Evolutionary conservation across 257 asterid genomes (phyloP).

Genomic region (Solanum corneliomulleri): DNA sequence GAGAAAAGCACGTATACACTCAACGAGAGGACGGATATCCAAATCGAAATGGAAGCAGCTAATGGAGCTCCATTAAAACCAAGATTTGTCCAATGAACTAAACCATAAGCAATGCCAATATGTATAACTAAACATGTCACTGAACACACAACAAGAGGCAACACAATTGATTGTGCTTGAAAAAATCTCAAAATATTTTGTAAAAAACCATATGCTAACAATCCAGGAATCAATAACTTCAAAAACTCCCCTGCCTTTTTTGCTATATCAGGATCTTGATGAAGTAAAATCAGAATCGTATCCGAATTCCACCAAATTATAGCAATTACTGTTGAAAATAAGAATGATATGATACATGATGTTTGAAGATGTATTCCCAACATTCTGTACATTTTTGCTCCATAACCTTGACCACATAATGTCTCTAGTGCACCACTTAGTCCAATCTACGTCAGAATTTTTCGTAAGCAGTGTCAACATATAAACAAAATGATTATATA

Average conservation of each 20-base stretch:
- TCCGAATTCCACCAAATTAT: conserved; percentile 61
- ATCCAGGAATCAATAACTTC: conserved; percentile 53
- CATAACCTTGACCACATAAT: not conserved
- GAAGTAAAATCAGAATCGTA: conserved; percentile 23
- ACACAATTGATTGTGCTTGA: conserved; percentile 50
- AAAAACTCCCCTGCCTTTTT: conserved; percentile 41
- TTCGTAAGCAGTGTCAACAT: not conserved
- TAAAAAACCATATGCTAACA: conserved; percentile 51
- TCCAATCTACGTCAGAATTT: not conserved
- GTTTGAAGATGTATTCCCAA: not conserved
- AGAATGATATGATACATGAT: conserved; percentile 34
- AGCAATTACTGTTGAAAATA: conserved; percentile 21
- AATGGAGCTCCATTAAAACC: conserved; percentile 47
- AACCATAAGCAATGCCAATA: conserved; percentile 32
- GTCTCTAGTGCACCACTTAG: not conserved
- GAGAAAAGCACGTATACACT: conserved; percentile 27
- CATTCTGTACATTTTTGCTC: not conserved
- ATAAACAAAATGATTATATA: no score
- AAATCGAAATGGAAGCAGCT: conserved; percentile 52
- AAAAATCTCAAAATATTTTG: conserved; percentile 60
- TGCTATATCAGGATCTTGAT: conserved; percentile 54
- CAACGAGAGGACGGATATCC: conserved; percentile 45
- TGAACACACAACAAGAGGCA: conserved; percentile 50
- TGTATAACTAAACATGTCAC: conserved; percentile 37
- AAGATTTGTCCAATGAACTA: conserved; percentile 37